Base-by-base conservation (phyloP, 2,329 filamentous ascomycete genomes). In the Phialophora expanda region DNA sequence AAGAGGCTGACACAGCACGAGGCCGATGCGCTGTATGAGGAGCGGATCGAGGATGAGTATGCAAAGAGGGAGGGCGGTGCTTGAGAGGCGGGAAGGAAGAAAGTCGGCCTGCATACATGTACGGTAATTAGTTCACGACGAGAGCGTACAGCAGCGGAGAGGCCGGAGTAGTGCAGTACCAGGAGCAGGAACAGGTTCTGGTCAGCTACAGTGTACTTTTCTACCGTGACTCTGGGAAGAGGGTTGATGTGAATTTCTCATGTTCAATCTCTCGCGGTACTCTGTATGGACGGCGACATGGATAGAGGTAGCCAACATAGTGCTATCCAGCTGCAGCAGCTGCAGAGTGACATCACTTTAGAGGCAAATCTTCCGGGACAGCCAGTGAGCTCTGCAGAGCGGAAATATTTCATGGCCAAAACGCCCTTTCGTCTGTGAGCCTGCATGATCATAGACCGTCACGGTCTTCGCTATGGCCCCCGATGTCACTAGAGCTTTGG, bases 401-500 rank as follows among this genome's bases (percentile, higher is more conserved):
- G 6, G 38, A 44, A n/a, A 44, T 41, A n/a, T n/a, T n/a, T 20
- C 38, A 41, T 44, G 8, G 38, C 20, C 38, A 44, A 8, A 44
- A 44, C 17, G 17, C 5, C 38, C 2, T 53, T 24, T 11, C 5
- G 5, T 20, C 46, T 53, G 11, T 38, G 34, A 14, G 14, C 11
- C 20, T 44, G 20, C 14, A 24, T 28, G n/a, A 30, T 26, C 11
- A 32, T 20, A 41, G 11, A 20, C 20, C 20, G 44, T 38, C 12
- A 34, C 12, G 2, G 28, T 14, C 30, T n/a, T 61, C 46, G 20
- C 26, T 12, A 73, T 73, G 71, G 62, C 71, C 34, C 70, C 70
- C 32, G 66, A 72, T 56, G 46, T 72, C 64, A 70, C 76, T 17
- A 71, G 71, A 61, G 90, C 89, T 28, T 80, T 93, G 48, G 76